Base-by-base conservation (phyloP, 208 protist genomes). In the Crithidia bombi region DNA sequence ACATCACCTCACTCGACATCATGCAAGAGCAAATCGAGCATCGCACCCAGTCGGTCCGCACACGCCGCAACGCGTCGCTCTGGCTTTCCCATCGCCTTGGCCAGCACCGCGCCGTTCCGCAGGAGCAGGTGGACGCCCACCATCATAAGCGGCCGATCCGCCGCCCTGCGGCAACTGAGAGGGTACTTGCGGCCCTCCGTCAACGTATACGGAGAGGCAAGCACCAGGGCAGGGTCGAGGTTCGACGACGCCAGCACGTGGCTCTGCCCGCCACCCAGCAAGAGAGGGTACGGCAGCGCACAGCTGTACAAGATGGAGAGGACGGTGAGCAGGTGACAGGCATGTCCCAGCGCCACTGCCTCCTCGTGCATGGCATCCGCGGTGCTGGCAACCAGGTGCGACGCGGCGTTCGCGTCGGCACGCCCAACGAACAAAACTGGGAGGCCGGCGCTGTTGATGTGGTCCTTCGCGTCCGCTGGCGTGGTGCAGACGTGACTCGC, bases 271-370 rank as follows among this genome's bases (percentile, higher is more conserved):
- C 79, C 81, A 17, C 75, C 85, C 21, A 91, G 33, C 33, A 94
- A 32, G 17, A 91, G 64, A 2, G 86, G 84, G 43, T 85, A 78
- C 15, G 89, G 89, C 21, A 94, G 62, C 15, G 74, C 14, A 65
- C 75, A 89, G 62, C 75, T 82, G 72, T 90, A 87, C 43, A 91
- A 46, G 19, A 78, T 55, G 51, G 89, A 65, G 19, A 86, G 74
- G 10, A 78, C 72, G n/a, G 67, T 44, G n/a, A 94, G 47, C 33
- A 87, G 35, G 64, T 89, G 84, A 12, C 79, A 79, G 2, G 81
- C 84, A 43, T 78, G 61, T 15, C 78, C 86, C n/a, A 92, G 61
- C n/a, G 78, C 85, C 17, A 81, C 50, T 10, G 81, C 73, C 64
- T 90, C 82, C 28, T 90, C 80, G 32, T 77, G 73, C 67, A 83